Conservation (phyloP, 2,329 filamentous ascomycete genomes). For the Hortaea werneckii region DNA sequence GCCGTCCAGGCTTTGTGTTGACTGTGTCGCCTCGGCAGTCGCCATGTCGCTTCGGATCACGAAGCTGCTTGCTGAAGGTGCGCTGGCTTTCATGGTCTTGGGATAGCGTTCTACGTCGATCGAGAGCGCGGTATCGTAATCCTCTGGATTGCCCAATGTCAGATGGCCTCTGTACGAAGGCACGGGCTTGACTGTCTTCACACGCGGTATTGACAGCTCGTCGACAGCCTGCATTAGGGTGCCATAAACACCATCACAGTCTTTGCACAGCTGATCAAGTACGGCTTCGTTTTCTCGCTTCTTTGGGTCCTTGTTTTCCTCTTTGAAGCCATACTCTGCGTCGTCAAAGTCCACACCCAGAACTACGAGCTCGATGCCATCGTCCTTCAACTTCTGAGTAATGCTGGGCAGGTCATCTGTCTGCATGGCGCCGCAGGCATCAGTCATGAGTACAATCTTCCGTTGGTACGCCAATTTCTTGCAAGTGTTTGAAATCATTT, state of each 20-base stretch:
- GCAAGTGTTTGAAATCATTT: slow-evolving; percentile 73
- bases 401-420: slow-evolving; percentile 62
- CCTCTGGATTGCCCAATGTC: slow-evolving; percentile 66
- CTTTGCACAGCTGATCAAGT: slow-evolving; percentile 54
- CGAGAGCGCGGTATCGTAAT: slow-evolving; percentile 62
- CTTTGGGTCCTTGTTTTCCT: slow-evolving; percentile 64
- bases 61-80: slow-evolving; percentile 69
- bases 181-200: slow-evolving; percentile 67
- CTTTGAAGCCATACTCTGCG: slow-evolving; percentile 77
- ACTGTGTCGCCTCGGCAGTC: slow-evolving; percentile 44
- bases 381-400: slow-evolving; percentile 60
- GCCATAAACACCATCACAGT: slow-evolving; percentile 63
- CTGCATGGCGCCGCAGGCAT: slow-evolving; percentile 65
- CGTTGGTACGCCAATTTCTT: slow-evolving; percentile 74
- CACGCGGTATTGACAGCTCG: slow-evolving; percentile 63
- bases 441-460: slow-evolving; percentile 75
- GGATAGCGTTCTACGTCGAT: slow-evolving; percentile 90
- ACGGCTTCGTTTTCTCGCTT: slow-evolving; percentile 70
- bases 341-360: slow-evolving; percentile 93
- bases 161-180: slow-evolving; percentile 71
- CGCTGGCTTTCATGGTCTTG: slow-evolving; percentile 65
- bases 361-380: slow-evolving; percentile 67
- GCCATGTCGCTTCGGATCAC: slow-evolving; percentile 43
- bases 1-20: slow-evolving; percentile 34
- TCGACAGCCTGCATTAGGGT: slow-evolving; percentile 78